A percentile compares a stretch with the other conserved stretches of the same genome.
These are phyloP conservation scores for Yarrowia sp. DNA, from an alignment of 805 yeast species.

Conservation along the genomic window DNA sequence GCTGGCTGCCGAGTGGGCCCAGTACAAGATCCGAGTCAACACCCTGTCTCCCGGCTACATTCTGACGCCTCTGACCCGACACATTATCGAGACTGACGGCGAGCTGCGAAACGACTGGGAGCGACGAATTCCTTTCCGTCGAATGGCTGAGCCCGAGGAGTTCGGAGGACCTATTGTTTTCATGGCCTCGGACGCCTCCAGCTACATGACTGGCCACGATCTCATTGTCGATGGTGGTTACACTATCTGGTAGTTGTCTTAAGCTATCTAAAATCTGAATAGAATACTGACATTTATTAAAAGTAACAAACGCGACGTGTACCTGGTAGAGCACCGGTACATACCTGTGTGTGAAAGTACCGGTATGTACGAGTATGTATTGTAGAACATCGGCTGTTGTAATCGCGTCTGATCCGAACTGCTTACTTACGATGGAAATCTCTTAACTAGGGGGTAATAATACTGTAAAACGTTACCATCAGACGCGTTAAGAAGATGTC, in stretches of 20 bases:
- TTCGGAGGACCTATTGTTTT: slow-evolving; percentile 74
- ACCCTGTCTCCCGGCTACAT: slow-evolving; percentile 80
- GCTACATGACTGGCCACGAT: slow-evolving; percentile 82
- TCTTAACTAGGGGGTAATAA: too few species aligned
- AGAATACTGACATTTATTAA: too few species aligned
- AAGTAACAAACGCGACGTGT: too few species aligned
- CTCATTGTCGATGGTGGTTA: slow-evolving; percentile 85
- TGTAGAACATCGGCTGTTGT: too few species aligned
- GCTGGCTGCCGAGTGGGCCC: slow-evolving; percentile 80
- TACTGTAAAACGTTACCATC: too few species aligned
- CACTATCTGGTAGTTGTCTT: slow-evolving; percentile 70
- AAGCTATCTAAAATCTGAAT: too few species aligned
- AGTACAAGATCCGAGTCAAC: slow-evolving; percentile 71
- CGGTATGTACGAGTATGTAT: too few species aligned
- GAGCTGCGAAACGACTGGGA: slow-evolving; percentile 68
- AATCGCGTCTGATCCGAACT: too few species aligned
- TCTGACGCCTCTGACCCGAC: slow-evolving; percentile 72
- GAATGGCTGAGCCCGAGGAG: slow-evolving; percentile 85
- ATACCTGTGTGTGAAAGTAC: too few species aligned
- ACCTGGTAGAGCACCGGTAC: too few species aligned
- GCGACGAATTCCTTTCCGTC: slow-evolving; percentile 65
- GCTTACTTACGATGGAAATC: too few species aligned
- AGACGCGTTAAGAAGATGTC: too few species aligned
- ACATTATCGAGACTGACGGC: slow-evolving; percentile 53
- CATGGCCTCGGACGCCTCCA: slow-evolving; percentile 69